A percentile compares a stretch with the other conserved stretches of the same genome.
phyloP scores from a whole-genome alignment of 306 rosid genomes.

The Casuarina glauca region DNA sequence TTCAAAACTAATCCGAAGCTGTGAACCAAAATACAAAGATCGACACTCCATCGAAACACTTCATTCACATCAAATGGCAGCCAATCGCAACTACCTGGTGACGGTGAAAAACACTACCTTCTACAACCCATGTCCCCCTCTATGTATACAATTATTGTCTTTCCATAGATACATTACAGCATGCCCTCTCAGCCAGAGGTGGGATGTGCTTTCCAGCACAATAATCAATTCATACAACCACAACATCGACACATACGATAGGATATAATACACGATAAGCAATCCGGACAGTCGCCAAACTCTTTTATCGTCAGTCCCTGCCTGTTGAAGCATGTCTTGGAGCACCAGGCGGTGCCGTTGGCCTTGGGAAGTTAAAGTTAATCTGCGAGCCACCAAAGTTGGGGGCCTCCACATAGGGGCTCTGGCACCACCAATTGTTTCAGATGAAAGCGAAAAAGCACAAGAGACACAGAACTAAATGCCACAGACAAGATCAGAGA shows the following conservation, averaged over 20 bases:
- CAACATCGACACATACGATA: constrained; percentile 35
- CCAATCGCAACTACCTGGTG: constrained; percentile 32
- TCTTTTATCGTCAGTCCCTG: constrained; percentile 49
- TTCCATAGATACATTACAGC: constrained; percentile 29
- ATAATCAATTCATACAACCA: constrained; percentile 32
- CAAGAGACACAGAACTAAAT: constrained; percentile 1
- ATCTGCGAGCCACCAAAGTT: constrained; percentile 53
- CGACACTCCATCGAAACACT: constrained; percentile 27
- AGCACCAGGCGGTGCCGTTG: constrained; percentile 94
- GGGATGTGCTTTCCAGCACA: constrained; percentile 31
- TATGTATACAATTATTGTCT: constrained; percentile 25
- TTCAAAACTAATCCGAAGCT: constrained; percentile 4
- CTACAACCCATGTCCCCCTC: constrained; percentile 39
- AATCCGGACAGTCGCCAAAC: constrained; percentile 2
- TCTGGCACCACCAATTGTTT: constrained; percentile 41
- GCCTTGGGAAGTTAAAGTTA: constrained; percentile 63
- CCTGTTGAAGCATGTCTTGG: constrained; percentile 63
- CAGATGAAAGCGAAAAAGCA: constrained; percentile 10
- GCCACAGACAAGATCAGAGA: neutral
- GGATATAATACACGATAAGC: constrained; percentile 14
- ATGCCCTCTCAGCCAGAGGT: constrained; percentile 26
- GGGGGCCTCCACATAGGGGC: constrained; percentile 91
- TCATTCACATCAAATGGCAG: constrained; percentile 32
- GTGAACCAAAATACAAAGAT: constrained; percentile 15
- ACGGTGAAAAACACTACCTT: constrained; percentile 29